phyloP scores from a whole-genome alignment of 2,329 filamentous ascomycete genomes.

The Apiospora kogelbergensis region DNA sequence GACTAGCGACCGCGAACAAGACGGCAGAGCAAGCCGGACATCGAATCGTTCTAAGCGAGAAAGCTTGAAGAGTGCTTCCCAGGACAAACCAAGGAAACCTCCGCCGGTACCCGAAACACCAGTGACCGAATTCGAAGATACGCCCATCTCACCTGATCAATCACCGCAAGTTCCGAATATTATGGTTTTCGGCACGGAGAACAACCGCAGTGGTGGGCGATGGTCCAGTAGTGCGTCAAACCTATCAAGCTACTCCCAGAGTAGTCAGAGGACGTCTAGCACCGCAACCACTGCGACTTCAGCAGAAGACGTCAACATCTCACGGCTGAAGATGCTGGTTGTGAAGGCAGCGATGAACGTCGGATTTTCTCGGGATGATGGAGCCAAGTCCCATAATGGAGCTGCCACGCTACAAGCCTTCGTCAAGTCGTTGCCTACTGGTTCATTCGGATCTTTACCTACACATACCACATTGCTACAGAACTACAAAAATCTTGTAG shows the following conservation, averaged over 20 bases:
- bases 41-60: constrained; percentile 57
- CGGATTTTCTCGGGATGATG: constrained; percentile 67
- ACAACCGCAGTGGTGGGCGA: constrained; percentile 43
- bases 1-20: constrained; percentile 47
- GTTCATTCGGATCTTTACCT: constrained; percentile 73
- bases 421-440: constrained; percentile 71
- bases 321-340: constrained; percentile 75
- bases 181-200: constrained; percentile 74
- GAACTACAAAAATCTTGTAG: constrained; percentile 78
- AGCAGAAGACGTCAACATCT: constrained; percentile 74
- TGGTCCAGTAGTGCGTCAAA: constrained; percentile 84
- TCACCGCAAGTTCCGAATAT: constrained; percentile 81
- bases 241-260: constrained; percentile 76
- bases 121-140: constrained; percentile 93
- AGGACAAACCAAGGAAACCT: constrained; percentile 50
- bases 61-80: constrained; percentile 48
- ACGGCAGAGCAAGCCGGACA: constrained; percentile 47
- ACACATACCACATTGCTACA: constrained; percentile 72
- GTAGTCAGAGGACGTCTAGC: constrained; percentile 63
- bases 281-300: constrained; percentile 70
- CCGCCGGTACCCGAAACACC: constrained; percentile 77
- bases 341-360: constrained; percentile 84
- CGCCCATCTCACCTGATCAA: constrained; percentile 76
- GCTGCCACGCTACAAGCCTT: constrained; percentile 67
- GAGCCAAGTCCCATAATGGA: constrained; percentile 43